These are phyloP conservation scores for Scolecobasidium constrictum DNA, from an alignment of 2,329 filamentous ascomycete genomes.

Conservation along the genomic window DNA sequence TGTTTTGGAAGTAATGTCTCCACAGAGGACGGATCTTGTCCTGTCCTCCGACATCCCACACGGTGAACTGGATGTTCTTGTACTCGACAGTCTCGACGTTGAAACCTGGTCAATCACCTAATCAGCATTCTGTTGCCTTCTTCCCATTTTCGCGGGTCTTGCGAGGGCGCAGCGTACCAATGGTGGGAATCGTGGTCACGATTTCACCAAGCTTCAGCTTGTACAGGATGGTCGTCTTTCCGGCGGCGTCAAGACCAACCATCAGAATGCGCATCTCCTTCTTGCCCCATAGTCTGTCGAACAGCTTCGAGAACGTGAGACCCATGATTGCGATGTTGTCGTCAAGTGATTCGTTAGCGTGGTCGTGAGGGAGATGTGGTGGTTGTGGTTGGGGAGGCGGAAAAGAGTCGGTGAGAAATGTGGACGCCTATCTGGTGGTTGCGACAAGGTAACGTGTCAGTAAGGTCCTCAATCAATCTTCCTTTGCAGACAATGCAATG, in stretches of 20 bases:
- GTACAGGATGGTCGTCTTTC: conserved; percentile 98
- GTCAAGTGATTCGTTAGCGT: not conserved
- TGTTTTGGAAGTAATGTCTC: conserved; percentile 95
- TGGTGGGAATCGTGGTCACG: conserved; percentile 95
- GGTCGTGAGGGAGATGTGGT: conserved; percentile 4
- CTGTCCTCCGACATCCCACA: conserved; percentile 97
- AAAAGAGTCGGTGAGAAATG: conserved; percentile 9
- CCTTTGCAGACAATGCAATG: no score
- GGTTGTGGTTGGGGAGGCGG: conserved; percentile 8
- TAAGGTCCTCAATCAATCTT: no score
- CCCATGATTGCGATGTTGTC: conserved; percentile 62
- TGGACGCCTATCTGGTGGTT: not conserved
- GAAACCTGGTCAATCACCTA: conserved; percentile 47
- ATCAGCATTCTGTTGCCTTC: conserved; percentile 23
- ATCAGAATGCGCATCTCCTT: conserved; percentile 99
- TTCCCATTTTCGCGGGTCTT: not conserved
- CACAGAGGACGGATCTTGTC: conserved; percentile 97
- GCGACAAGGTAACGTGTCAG: conserved; percentile 5
- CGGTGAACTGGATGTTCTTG: conserved; percentile 99
- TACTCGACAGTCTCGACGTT: conserved; percentile 98
- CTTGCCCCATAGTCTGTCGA: conserved; percentile 97
- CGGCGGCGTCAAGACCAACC: conserved; percentile 93
- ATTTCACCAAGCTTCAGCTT: conserved; percentile 98
- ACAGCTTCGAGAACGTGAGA: conserved; percentile 86
- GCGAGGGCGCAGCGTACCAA: conserved; percentile 41